Conservation (phyloP, 2,329 filamentous ascomycete species). For the Chrysosporium keratinophilum region DNA sequence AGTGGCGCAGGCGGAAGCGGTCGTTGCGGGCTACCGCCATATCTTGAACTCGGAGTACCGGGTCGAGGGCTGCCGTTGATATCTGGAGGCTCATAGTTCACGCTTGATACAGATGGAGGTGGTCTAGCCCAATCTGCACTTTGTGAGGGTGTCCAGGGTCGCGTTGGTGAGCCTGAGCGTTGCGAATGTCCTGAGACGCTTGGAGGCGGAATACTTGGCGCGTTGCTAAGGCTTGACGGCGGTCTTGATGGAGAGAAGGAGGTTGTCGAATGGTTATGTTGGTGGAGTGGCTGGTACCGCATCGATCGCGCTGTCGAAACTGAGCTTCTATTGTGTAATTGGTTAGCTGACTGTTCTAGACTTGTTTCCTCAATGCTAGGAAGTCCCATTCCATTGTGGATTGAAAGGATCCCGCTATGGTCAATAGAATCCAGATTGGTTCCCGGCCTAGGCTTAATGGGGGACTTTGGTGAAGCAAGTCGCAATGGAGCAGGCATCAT, state of each 20-base stretch:
- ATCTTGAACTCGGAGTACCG: slow-evolving; percentile 79
- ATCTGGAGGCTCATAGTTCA: slow-evolving; percentile 75
- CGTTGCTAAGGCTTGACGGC: slow-evolving; percentile 34
- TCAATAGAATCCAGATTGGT: slow-evolving; percentile 6
- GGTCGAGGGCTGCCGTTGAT: slow-evolving; percentile 82
- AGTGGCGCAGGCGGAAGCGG: slow-evolving; percentile 82
- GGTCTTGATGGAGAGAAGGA: slow-evolving; percentile 29
- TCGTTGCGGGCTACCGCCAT: slow-evolving; percentile 75
- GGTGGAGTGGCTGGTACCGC: slow-evolving; percentile 25
- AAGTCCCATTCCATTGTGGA: slow-evolving; percentile 11
- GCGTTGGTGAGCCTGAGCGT: slow-evolving; percentile 33
- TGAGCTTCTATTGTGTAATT: slow-evolving; percentile 19
- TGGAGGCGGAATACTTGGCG: slow-evolving; percentile 35
- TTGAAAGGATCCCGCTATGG: slow-evolving; percentile 3
- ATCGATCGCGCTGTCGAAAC: slow-evolving; percentile 22
- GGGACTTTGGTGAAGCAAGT: slow-evolving; percentile 16
- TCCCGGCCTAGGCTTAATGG: slow-evolving; percentile 1
- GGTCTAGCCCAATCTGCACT: slow-evolving; percentile 58
- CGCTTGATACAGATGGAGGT: slow-evolving; percentile 50
- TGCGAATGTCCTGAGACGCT: slow-evolving; percentile 25
- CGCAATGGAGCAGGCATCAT: slow-evolving; percentile 15
- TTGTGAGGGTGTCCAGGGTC: slow-evolving; percentile 48
- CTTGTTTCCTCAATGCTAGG: slow-evolving; percentile 19
- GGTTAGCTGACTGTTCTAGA: slow-evolving; percentile 20
- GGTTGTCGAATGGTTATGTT: slow-evolving; percentile 25